phyloP scores from a whole-genome alignment of 2,329 filamentous ascomycete species.

The Alternaria hordeiaustralica region DNA sequence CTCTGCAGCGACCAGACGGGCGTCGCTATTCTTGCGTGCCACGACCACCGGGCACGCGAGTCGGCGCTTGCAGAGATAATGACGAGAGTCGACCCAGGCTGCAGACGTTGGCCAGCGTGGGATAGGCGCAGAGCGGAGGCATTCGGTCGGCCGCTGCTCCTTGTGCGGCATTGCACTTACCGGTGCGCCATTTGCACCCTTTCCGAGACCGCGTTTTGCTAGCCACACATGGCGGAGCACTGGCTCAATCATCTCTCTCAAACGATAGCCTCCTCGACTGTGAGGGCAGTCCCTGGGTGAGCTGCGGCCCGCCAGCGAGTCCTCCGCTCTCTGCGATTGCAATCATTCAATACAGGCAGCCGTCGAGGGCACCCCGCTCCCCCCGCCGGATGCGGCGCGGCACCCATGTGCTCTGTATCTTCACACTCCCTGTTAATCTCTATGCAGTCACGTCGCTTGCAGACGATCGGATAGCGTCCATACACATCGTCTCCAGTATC shows the following conservation, averaged over 20 bases:
- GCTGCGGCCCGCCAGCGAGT: constrained; percentile 2
- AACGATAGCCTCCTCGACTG: background rate
- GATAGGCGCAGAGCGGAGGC: constrained; percentile 2
- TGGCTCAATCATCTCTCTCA: constrained; percentile 2
- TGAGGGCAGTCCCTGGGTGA: constrained; percentile 6
- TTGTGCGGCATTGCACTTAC: constrained; percentile 20
- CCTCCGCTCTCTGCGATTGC: background rate
- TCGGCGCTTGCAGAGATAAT: constrained; percentile 9
- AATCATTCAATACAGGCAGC: background rate
- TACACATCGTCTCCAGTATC: background rate
- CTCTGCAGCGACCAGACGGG: constrained; percentile 16
- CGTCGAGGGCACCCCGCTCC: constrained; percentile 4
- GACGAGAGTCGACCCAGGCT: background rate
- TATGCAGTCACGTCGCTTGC: constrained; percentile 1
- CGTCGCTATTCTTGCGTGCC: constrained; percentile 21
- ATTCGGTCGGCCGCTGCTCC: constrained; percentile 5
- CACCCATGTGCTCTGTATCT: background rate
- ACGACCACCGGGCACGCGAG: constrained; percentile 3
- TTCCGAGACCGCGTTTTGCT: constrained; percentile 19
- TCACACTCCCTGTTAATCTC: background rate
- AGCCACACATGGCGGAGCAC: constrained; percentile 19
- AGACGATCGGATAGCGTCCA: background rate
- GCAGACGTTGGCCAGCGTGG: constrained; percentile 1
- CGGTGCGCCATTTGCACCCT: constrained; percentile 7
- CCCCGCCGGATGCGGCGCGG: constrained; percentile 6